Percentiles rank a stretch among this genome's conserved stretches.
Conservation (phyloP, 1,139 yeast species). For the Candida pseudocylindracea region DNA sequence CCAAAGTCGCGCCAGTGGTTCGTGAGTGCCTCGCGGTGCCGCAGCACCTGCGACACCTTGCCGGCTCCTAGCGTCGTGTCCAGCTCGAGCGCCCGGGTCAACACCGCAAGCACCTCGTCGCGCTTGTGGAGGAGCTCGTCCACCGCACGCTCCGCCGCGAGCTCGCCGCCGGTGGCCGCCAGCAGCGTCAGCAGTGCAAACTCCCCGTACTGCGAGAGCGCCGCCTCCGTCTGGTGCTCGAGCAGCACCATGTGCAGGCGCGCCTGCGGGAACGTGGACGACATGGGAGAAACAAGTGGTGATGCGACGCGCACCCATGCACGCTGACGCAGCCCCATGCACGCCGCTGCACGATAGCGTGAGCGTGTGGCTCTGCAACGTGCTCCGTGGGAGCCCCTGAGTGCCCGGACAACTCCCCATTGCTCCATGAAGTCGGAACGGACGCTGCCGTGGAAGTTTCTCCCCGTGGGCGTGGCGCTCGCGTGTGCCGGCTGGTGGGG, state of each 20-base stretch:
- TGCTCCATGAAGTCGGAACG: no score
- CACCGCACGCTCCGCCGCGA: conserved; percentile 33
- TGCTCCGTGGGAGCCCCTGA: no score
- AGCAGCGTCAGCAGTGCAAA: conserved; percentile 21
- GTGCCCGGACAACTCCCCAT: no score
- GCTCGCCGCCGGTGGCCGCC: conserved; percentile 22
- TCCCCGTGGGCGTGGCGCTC: no score
- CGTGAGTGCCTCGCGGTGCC: conserved; percentile 56
- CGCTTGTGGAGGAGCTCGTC: conserved; percentile 16
- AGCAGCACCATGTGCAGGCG: conserved; percentile 25
- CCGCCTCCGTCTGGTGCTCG: conserved; percentile 30
- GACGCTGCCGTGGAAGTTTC: no score
- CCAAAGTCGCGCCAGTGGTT: conserved; percentile 48
- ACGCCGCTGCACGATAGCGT: no score
- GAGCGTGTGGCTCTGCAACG: no score
- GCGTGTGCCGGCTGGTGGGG: no score
- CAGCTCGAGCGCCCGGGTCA: conserved; percentile 27
- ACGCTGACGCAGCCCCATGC: no score
- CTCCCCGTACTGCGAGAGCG: conserved; percentile 26
- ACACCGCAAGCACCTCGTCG: conserved; percentile 12
- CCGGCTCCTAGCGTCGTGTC: conserved; percentile 43
- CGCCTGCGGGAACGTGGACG: conserved; percentile 1
- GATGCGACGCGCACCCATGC: no score
- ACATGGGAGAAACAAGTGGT: background rate
- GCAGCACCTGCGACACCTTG: conserved; percentile 57